Conservation (phyloP, 2,329 filamentous ascomycete genomes). For the Arthrinium phaeospermum region DNA sequence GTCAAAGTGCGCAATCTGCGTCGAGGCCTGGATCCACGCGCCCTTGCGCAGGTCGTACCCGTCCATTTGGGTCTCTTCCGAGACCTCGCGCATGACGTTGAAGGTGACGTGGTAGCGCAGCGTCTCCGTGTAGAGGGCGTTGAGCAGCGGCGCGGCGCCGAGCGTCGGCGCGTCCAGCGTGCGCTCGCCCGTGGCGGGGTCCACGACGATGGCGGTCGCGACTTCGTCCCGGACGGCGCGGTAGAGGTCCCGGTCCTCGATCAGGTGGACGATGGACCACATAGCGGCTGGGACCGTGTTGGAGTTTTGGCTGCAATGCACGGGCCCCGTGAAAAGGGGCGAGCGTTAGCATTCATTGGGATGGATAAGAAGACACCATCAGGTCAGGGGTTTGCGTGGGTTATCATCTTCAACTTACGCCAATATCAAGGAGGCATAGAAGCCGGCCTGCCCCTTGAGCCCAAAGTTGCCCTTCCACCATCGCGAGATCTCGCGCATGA, state of each 20-base stretch:
- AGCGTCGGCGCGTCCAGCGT: conserved; percentile 30
- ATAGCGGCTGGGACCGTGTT: conserved; percentile 37
- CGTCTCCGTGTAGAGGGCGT: conserved; percentile 36
- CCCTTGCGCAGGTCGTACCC: conserved; percentile 29
- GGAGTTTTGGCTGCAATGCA: conserved; percentile 29
- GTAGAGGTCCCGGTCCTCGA: conserved; percentile 32
- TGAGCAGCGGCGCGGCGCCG: conserved; percentile 32
- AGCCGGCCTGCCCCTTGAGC: conserved; percentile 23
- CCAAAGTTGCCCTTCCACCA: conserved; percentile 29
- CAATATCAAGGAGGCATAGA: conserved; percentile 21
- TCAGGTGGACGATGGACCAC: conserved; percentile 38
- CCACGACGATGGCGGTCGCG: conserved; percentile 17
- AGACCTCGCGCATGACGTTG: conserved; percentile 32
- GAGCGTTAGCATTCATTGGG: background rate
- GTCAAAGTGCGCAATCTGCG: conserved; percentile 32
- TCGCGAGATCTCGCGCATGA: conserved; percentile 28
- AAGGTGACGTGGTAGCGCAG: conserved; percentile 35
- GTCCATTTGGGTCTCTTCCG: conserved; percentile 25
- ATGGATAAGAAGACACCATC: too few species aligned
- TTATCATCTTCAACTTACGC: conserved; percentile 24
- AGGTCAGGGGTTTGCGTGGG: background rate
- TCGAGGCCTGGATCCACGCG: conserved; percentile 31
- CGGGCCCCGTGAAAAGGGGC: background rate
- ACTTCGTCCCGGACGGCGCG: conserved; percentile 31
- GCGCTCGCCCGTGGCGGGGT: conserved; percentile 24